These are phyloP conservation scores for Lactarius sanguifluus DNA, from an alignment of 768 basidiomycete species.

Conservation along the genomic window DNA sequence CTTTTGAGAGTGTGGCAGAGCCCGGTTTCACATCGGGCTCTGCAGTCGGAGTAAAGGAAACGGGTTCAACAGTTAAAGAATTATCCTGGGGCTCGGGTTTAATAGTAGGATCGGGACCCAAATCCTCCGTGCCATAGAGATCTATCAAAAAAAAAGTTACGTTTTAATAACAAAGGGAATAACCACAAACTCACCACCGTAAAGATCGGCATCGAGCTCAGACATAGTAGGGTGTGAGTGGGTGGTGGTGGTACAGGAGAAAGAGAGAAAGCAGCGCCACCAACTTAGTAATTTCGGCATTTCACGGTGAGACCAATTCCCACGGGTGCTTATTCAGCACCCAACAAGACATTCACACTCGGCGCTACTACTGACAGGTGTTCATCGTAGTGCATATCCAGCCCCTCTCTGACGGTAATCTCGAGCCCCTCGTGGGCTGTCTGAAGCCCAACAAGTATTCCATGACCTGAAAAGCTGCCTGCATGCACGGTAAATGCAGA, in stretches of 20 bases:
- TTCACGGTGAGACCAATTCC: constrained; percentile 24
- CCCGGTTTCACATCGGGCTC: constrained; percentile 4
- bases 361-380: background rate
- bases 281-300: constrained; percentile 14
- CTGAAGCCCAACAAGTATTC: constrained; percentile 66
- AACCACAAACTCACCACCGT: constrained; percentile 61
- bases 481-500: constrained; percentile 52
- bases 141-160: constrained; percentile 33
- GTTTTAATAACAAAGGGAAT: background rate
- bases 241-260: constrained; percentile 33
- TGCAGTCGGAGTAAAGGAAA: constrained; percentile 9
- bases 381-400: background rate
- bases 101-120: constrained; percentile 49
- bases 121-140: constrained; percentile 63
- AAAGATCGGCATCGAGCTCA: constrained; percentile 86
- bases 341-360: too few relatives aligned
- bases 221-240: constrained; percentile 46
- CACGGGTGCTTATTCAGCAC: constrained; percentile 21
- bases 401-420: too few relatives aligned
- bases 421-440: constrained; percentile 39
- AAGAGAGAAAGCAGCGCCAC: constrained; percentile 27
- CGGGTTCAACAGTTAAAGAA: constrained; percentile 18
- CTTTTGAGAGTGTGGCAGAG: background rate
- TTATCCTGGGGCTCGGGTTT: constrained; percentile 29
- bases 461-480: constrained; percentile 73